Evolutionary conservation across 2,329 filamentous ascomycete species (phyloP).

Genomic region (Daldinia sp.): DNA sequence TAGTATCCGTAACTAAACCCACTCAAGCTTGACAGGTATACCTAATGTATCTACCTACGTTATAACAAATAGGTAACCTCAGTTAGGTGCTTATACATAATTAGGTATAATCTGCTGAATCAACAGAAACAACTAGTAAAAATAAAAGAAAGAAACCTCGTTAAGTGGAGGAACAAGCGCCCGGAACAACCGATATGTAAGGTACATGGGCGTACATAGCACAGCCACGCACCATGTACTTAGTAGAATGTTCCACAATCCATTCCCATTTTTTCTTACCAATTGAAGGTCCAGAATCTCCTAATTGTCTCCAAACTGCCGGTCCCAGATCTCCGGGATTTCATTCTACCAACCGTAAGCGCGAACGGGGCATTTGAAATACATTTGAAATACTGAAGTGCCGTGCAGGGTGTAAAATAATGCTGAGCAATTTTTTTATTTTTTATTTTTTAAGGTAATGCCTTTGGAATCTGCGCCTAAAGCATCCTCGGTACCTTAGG

Average conservation of each 20-base stretch:
- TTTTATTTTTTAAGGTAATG: not conserved
- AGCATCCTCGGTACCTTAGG: not conserved
- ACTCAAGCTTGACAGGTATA: not conserved
- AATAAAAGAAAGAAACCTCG: conserved; percentile 13
- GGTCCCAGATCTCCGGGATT: conserved; percentile 38
- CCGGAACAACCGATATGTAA: conserved; percentile 36
- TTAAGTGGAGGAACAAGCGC: conserved; percentile 3
- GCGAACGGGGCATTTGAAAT: not conserved
- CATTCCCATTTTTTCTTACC: conserved; percentile 21
- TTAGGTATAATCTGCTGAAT: not conserved
- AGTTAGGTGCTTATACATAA: not conserved
- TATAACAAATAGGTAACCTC: not conserved
- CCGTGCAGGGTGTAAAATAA: not conserved
- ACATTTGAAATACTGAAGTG: not conserved
- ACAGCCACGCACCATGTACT: conserved; percentile 22
- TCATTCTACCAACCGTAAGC: conserved; percentile 26
- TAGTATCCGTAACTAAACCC: not conserved
- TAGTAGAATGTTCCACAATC: conserved; percentile 37
- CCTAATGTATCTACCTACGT: not conserved
- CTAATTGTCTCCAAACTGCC: conserved; percentile 23
- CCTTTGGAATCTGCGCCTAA: too few species aligned
- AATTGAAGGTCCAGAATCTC: conserved; percentile 34
- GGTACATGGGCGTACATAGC: conserved; percentile 26
- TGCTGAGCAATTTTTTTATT: not conserved
- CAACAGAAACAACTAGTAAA: not conserved